Base-by-base conservation (phyloP, 78 protist genomes). In the Protostelium mycophagum region DNA sequence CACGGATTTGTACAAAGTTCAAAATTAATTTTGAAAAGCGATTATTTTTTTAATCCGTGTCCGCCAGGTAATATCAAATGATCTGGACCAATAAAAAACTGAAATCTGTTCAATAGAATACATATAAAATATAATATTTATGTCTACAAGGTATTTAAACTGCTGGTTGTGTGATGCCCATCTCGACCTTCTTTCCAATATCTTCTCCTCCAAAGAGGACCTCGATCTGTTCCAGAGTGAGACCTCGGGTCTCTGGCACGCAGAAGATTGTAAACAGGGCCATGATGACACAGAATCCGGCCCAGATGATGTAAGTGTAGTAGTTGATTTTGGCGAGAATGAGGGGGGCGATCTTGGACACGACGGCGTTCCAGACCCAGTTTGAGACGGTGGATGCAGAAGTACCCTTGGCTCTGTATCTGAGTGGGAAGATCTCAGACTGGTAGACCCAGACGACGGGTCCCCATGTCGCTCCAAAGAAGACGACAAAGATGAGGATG, bases 351-450 rank as follows among this genome's bases (percentile, higher is more conserved):
- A 85, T 84, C 37, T 88, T 84, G 31, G 85, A 63, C 35, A 88
- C 90, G 28, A 88, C n/a, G 31, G 84, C 84, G 29, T 85, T 84
- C 87, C 83, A 88, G 10, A 85, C 90, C 90, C 90, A 88, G 31
- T 88, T 88, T 29, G 84, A 85, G 31, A 85, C 90, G 38, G 83
- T 84, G 85, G 90, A 84, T 28, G 84, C 37, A 88, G 87, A 85
- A 38, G 84, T 85, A 37, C 90, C 90, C 38, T 88, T 88, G 36
- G 90, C 90, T 63, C 90, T 83, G 84, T 88, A 36, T 38, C 90
- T 36, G 51, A 88, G 83, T 9, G 83, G 83, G 31, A 88, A 88
- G 31, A 88, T 88, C 38, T 88, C 90, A 34, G 90, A 87, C 89
- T 85, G 90, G 38, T 88, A 88, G 29, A 88, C 90, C 37, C 84